Evolutionary conservation across 129 eudicot species (phyloP).

Genomic region (Flaveria robusta): DNA sequence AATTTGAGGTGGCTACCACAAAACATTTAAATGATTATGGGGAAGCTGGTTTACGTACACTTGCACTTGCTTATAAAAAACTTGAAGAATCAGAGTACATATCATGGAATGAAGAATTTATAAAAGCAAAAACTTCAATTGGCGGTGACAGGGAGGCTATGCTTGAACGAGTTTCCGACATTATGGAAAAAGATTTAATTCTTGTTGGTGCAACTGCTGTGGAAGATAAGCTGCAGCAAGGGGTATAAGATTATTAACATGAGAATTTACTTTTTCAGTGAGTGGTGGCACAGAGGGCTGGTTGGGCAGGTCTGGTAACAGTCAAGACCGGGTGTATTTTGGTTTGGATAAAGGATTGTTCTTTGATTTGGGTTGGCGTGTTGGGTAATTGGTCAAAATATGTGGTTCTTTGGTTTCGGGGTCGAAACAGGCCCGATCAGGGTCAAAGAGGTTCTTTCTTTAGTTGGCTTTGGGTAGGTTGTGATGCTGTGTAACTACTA

Average conservation of each 20-base stretch:
- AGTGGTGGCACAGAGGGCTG: neutral
- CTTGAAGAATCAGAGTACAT: conserved; percentile 72
- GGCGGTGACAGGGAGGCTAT: conserved; percentile 79
- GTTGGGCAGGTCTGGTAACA: conserved; percentile 2
- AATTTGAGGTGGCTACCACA: conserved; percentile 71
- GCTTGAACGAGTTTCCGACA: conserved; percentile 80
- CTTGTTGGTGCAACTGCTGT: conserved; percentile 99
- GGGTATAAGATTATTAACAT: conserved; percentile 48
- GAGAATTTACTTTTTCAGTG: neutral
- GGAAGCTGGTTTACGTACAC: conserved; percentile 87
- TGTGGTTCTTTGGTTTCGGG: neutral
- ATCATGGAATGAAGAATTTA: conserved; percentile 88
- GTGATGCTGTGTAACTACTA: too few species aligned
- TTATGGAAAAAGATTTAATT: conserved; percentile 81
- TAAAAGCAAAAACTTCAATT: conserved; percentile 81
- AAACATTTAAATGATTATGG: conserved; percentile 92
- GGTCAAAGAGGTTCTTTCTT: neutral
- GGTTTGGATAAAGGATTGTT: neutral
- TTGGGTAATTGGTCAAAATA: neutral
- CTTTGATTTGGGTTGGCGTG: conserved; percentile 4
- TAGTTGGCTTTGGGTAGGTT: neutral
- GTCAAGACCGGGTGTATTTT: neutral
- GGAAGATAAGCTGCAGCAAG: conserved; percentile 92
- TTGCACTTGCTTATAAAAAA: conserved; percentile 83
- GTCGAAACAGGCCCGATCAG: neutral